These are phyloP conservation scores for Exophiala sp. DNA, from an alignment of 2,329 filamentous ascomycete species.

Conservation along the genomic window DNA sequence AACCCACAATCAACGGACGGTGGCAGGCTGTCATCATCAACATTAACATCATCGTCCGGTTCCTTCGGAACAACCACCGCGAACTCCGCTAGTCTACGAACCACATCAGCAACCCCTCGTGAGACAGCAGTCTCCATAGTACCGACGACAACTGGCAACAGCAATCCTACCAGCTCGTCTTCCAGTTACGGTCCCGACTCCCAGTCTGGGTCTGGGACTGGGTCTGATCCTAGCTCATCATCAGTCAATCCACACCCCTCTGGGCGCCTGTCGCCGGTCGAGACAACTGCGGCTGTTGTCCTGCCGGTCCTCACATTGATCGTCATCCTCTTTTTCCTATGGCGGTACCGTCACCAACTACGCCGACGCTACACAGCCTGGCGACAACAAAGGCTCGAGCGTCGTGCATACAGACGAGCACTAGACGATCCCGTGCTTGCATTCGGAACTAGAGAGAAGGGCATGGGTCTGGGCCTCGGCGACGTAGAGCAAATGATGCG, in stretches of 20 bases:
- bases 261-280: conserved; percentile 16
- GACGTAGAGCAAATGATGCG: conserved; percentile 12
- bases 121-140: not conserved
- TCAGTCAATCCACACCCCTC: conserved; percentile 2
- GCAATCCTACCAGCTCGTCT: conserved; percentile 5
- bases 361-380: conserved; percentile 13
- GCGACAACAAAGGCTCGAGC: conserved; percentile 15
- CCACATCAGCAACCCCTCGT: conserved; percentile 1
- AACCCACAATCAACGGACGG: conserved; percentile 4
- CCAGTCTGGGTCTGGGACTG: conserved; percentile 6
- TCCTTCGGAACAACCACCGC: not conserved
- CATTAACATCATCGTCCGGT: not conserved
- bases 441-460: conserved; percentile 9
- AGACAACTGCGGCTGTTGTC: conserved; percentile 18
- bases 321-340: conserved; percentile 15
- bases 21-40: too few relatives aligned
- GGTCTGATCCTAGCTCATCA: conserved; percentile 11
- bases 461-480: conserved; percentile 7
- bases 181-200: conserved; percentile 3
- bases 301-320: conserved; percentile 18
- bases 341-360: conserved; percentile 17
- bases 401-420: conserved; percentile 18
- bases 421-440: conserved; percentile 22
- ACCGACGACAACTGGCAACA: conserved; percentile 10
- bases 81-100: not conserved